Percentiles rank a stretch among this genome's conserved stretches.
Conservation (phyloP, 2,329 filamentous ascomycete species). For the Alternaria arborescens region DNA sequence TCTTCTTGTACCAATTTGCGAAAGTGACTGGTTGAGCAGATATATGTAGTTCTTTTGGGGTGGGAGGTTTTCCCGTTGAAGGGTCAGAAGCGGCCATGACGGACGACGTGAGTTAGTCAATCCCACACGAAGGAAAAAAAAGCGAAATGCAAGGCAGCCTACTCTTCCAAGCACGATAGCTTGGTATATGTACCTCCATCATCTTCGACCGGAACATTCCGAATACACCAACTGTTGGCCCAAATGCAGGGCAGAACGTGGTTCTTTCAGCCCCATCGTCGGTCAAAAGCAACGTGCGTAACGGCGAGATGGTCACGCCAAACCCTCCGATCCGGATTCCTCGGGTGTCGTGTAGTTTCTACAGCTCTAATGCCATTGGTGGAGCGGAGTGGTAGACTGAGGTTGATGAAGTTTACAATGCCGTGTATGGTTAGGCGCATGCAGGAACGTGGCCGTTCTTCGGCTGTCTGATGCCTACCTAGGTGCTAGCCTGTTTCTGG, state of each 20-base stretch:
- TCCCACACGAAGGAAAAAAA: not conserved
- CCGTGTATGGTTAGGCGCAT: slow-evolving; percentile 17
- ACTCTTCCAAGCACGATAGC: not conserved
- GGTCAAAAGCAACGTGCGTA: slow-evolving; percentile 5
- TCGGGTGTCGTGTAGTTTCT: not conserved
- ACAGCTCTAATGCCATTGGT: slow-evolving; percentile 4
- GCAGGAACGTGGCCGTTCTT: slow-evolving; percentile 17
- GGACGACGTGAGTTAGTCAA: not conserved
- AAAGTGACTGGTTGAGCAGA: slow-evolving; percentile 27
- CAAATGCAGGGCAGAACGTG: slow-evolving; percentile 7
- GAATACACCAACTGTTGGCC: slow-evolving; percentile 11
- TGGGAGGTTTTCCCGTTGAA: not conserved
- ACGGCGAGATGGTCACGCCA: slow-evolving; percentile 7
- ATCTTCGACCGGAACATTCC: slow-evolving; percentile 8
- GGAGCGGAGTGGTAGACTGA: slow-evolving; percentile 3
- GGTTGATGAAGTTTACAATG: slow-evolving; percentile 25
- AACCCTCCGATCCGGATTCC: slow-evolving; percentile 7
- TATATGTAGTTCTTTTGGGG: slow-evolving; percentile 26
- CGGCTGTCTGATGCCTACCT: slow-evolving; percentile 3
- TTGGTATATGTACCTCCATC: slow-evolving; percentile 15
- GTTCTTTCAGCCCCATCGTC: slow-evolving; percentile 11
- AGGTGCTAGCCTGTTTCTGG: slow-evolving; percentile 1
- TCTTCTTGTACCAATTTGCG: slow-evolving; percentile 85
- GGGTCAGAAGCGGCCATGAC: slow-evolving; percentile 14
- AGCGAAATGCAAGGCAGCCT: not conserved